Percentiles rank a stretch among this genome's conserved stretches.
Evolutionary conservation across 2,329 filamentous ascomycete species (phyloP).

Genomic region (Huntiella decipiens): DNA sequence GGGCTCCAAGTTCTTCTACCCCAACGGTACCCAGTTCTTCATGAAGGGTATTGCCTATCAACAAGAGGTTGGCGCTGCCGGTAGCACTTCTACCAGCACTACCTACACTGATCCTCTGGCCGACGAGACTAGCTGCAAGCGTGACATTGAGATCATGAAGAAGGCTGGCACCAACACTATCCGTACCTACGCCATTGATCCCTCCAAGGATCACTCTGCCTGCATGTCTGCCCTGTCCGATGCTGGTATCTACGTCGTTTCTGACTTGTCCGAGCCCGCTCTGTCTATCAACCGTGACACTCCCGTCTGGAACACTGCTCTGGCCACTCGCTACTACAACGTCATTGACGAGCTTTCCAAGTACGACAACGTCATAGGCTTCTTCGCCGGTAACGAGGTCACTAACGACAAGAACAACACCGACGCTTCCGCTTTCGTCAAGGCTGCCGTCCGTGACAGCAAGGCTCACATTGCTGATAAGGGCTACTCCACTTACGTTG

Average conservation of each 20-base stretch:
- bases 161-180: conserved; percentile 78
- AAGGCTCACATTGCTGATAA: conserved; percentile 82
- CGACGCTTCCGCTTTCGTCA: conserved; percentile 78
- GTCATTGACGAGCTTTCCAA: conserved; percentile 67
- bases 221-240: conserved; percentile 74
- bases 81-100: conserved; percentile 23
- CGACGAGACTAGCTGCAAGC: conserved; percentile 50
- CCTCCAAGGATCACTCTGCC: conserved; percentile 52
- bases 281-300: conserved; percentile 69
- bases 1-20: conserved; percentile 79
- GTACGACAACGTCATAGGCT: conserved; percentile 85
- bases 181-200: conserved; percentile 86
- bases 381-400: conserved; percentile 98
- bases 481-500: conserved; percentile 71
- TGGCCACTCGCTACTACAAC: conserved; percentile 63
- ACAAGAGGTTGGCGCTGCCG: conserved; percentile 47
- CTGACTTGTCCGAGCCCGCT: conserved; percentile 67
- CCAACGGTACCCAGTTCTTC: conserved; percentile 50
- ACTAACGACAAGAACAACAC: conserved; percentile 82
- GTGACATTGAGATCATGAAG: conserved; percentile 66
- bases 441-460: conserved; percentile 89
- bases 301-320: conserved; percentile 58
- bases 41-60: conserved; percentile 94
- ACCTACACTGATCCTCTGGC: conserved; percentile 70
- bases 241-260: conserved; percentile 86